Conservation (phyloP, 352 stramenopile species). For the Globisporangium irregulare region DNA sequence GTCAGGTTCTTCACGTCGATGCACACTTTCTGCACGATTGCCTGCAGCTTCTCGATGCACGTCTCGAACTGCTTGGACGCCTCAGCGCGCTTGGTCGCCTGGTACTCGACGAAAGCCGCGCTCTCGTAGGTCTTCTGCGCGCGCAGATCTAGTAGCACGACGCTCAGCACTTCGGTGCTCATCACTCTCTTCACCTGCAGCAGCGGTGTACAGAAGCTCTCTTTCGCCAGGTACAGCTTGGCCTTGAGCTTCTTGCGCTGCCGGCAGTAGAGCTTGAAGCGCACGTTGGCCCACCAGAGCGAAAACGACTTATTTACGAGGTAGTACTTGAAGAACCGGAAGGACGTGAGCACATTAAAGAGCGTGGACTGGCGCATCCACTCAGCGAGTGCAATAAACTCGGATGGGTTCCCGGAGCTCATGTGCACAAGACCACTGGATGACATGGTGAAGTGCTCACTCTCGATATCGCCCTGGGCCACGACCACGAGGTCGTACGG, state of each 20-base stretch:
- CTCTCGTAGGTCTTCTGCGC: constrained; percentile 90
- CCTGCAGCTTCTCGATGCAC: constrained; percentile 90
- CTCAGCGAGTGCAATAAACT: constrained; percentile 92
- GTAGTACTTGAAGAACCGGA: constrained; percentile 94
- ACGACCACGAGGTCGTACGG: constrained; percentile 93
- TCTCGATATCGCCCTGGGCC: constrained; percentile 64
- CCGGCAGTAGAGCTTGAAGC: constrained; percentile 88
- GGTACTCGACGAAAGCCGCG: constrained; percentile 88
- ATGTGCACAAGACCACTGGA: constrained; percentile 79
- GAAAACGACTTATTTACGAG: constrained; percentile 91
- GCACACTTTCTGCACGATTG: constrained; percentile 88
- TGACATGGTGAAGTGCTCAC: constrained; percentile 92
- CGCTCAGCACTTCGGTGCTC: constrained; percentile 76
- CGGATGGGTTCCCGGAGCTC: constrained; percentile 68
- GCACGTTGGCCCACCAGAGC: constrained; percentile 86
- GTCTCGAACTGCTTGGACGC: constrained; percentile 89
- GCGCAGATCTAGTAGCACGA: constrained; percentile 78
- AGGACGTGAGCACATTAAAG: constrained; percentile 93
- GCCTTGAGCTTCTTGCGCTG: constrained; percentile 84
- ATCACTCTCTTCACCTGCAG: constrained; percentile 89
- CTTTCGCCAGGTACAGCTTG: constrained; percentile 88
- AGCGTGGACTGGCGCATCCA: constrained; percentile 94
- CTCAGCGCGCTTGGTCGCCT: constrained; percentile 81
- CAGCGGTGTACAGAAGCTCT: constrained; percentile 86
- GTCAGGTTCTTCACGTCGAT: constrained; percentile 89